These are phyloP conservation scores for Madurella mycetomatis DNA, from an alignment of 2,329 filamentous ascomycete species.

Conservation along the genomic window DNA sequence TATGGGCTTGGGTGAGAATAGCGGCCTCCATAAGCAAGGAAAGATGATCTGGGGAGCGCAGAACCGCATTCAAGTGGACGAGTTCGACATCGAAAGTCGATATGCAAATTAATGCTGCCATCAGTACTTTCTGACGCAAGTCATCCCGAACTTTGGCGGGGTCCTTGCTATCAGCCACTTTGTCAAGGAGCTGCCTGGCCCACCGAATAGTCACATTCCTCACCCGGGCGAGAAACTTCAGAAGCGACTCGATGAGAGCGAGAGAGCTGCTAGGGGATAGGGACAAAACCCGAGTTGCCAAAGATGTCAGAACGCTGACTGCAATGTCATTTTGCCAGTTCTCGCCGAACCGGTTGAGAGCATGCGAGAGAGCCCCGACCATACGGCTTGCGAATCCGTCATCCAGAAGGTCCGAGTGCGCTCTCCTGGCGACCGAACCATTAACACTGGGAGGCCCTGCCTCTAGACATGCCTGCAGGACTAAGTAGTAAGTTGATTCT, in stretches of 20 bases:
- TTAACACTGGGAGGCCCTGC: constrained; percentile 32
- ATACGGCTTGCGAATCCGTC: constrained; percentile 32
- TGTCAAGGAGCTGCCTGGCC: constrained; percentile 33
- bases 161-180: constrained; percentile 18
- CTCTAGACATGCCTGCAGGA: constrained; percentile 49
- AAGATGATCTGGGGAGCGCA: constrained; percentile 27
- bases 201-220: constrained; percentile 38
- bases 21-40: constrained; percentile 20
- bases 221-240: constrained; percentile 30
- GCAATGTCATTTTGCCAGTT: constrained; percentile 49
- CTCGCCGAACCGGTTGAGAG: constrained; percentile 35
- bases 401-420: constrained; percentile 36
- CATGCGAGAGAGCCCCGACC: constrained; percentile 30
- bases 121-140: constrained; percentile 33
- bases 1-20: constrained; percentile 15
- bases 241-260: constrained; percentile 24
- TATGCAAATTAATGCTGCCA: constrained; percentile 40
- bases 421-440: constrained; percentile 26
- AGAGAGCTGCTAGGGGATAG: constrained; percentile 27
- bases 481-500: constrained; percentile 41
- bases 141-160: constrained; percentile 28
- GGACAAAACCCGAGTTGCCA: constrained; percentile 42
- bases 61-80: constrained; percentile 25
- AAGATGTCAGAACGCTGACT: constrained; percentile 35
- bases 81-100: constrained; percentile 43